Percentiles rank a stretch among this genome's conserved stretches.
Evolutionary conservation across 2,329 filamentous ascomycete genomes (phyloP).

Genomic region (Sclerotinia spermophila): DNA sequence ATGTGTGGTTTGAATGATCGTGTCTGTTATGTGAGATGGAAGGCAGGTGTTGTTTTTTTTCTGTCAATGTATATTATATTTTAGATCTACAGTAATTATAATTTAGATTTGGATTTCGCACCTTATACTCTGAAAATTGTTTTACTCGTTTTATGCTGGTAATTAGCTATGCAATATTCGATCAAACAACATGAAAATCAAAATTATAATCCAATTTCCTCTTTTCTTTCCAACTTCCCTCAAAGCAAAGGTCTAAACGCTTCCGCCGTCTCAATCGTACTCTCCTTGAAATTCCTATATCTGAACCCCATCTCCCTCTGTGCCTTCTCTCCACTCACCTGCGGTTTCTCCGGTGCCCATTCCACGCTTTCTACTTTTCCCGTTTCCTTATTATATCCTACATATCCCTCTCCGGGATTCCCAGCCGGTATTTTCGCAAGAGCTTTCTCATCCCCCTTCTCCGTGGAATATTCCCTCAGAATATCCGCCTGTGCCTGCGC

Average conservation of each 20-base stretch:
- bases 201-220: neutral
- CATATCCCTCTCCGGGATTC: constrained; percentile 42
- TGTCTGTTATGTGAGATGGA: neutral
- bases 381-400: constrained; percentile 29
- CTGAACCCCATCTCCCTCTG: constrained; percentile 31
- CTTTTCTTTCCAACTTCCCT: neutral
- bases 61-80: no score
- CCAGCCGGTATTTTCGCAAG: constrained; percentile 39
- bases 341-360: constrained; percentile 23
- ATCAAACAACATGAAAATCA: no score
- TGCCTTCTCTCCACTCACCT: constrained; percentile 34
- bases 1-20: neutral
- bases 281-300: constrained; percentile 31
- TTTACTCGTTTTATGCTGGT: neutral
- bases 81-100: no score
- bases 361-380: constrained; percentile 24
- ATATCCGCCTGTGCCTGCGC: constrained; percentile 44
- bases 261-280: constrained; percentile 40
- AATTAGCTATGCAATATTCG: neutral
- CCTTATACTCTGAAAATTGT: no score
- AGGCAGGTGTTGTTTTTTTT: neutral
- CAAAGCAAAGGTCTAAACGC: constrained; percentile 31
- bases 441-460: constrained; percentile 26
- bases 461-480: constrained; percentile 40
- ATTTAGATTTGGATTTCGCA: no score